These are phyloP conservation scores for Geopyxis carbonaria DNA, from an alignment of 495 filamentous ascomycete genomes.

Conservation along the genomic window DNA sequence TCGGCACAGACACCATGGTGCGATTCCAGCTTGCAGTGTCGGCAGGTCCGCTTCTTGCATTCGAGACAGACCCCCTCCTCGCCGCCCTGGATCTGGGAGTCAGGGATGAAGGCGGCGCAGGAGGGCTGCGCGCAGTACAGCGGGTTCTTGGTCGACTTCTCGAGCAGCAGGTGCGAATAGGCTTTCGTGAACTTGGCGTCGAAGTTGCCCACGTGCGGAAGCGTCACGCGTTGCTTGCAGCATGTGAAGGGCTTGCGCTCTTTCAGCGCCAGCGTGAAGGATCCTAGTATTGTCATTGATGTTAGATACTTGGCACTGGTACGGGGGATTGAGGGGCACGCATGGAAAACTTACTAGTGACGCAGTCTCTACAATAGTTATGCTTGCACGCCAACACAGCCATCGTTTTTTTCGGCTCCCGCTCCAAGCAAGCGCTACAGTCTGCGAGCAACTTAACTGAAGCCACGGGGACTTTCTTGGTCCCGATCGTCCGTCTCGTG, in stretches of 20 bases:
- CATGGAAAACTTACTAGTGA: no score
- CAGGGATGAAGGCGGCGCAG: slow-evolving; percentile 29
- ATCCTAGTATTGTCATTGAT: slow-evolving; percentile 2
- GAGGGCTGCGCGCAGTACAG: slow-evolving; percentile 28
- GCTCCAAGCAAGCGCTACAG: no score
- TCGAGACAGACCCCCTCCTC: slow-evolving; percentile 26
- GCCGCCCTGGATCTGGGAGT: slow-evolving; percentile 20
- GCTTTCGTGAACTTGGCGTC: slow-evolving; percentile 3
- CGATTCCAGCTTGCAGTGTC: slow-evolving; percentile 25
- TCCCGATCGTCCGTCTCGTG: no score
- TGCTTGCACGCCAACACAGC: no score
- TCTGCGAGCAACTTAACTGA: no score
- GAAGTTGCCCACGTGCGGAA: slow-evolving; percentile 5
- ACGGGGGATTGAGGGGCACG: no score
- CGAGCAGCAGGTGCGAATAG: slow-evolving; percentile 16
- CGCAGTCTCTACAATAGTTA: no score
- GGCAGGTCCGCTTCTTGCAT: slow-evolving; percentile 28
- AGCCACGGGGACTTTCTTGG: no score
- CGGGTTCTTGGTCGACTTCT: slow-evolving; percentile 27
- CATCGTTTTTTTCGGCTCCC: no score
- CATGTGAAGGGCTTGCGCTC: slow-evolving; percentile 9
- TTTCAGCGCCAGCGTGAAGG: slow-evolving; percentile 7
- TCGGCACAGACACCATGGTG: slow-evolving; percentile 28
- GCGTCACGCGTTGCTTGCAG: slow-evolving; percentile 8
- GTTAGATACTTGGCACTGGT: no score